These are phyloP conservation scores for Talaromyces stipitatus DNA, from an alignment of 495 filamentous ascomycete genomes.

Conservation along the genomic window DNA sequence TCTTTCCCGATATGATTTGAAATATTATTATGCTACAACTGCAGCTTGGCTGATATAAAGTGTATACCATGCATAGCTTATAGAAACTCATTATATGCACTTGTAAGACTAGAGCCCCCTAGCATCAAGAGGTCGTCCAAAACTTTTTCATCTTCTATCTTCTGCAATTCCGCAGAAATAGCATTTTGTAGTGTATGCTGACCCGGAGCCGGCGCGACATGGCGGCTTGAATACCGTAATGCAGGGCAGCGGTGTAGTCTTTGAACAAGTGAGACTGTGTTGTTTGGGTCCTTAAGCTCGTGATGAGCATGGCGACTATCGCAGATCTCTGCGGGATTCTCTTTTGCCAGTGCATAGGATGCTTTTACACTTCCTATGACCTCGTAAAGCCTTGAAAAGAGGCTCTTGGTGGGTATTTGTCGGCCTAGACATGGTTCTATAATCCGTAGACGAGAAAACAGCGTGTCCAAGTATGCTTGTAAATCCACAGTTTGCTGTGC, in stretches of 20 bases:
- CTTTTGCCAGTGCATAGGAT: constrained; percentile 10
- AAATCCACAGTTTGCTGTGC: constrained; percentile 9
- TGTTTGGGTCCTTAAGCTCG: background rate
- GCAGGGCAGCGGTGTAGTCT: background rate
- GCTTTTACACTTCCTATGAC: constrained; percentile 12
- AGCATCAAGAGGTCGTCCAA: constrained; percentile 6
- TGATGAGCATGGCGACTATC: constrained; percentile 7
- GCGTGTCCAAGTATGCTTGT: background rate
- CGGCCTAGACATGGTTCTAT: constrained; percentile 3
- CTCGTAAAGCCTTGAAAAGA: constrained; percentile 10
- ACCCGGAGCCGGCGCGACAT: background rate
- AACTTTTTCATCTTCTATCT: constrained; percentile 9
- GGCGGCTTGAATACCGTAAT: constrained; percentile 1
- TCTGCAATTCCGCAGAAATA: constrained; percentile 9
- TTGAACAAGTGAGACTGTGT: background rate
- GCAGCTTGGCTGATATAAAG: too few relatives aligned
- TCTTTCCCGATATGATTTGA: too few relatives aligned
- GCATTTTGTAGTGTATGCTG: constrained; percentile 9
- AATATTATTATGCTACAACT: too few relatives aligned
- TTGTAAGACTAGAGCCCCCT: too few relatives aligned
- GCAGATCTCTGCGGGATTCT: constrained; percentile 1
- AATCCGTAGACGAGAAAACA: background rate
- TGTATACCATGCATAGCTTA: too few relatives aligned
- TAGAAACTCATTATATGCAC: too few relatives aligned
- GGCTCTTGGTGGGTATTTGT: constrained; percentile 10